phyloP scores from a whole-genome alignment of 257 asterid species.

The Solanum gracilifrons region DNA sequence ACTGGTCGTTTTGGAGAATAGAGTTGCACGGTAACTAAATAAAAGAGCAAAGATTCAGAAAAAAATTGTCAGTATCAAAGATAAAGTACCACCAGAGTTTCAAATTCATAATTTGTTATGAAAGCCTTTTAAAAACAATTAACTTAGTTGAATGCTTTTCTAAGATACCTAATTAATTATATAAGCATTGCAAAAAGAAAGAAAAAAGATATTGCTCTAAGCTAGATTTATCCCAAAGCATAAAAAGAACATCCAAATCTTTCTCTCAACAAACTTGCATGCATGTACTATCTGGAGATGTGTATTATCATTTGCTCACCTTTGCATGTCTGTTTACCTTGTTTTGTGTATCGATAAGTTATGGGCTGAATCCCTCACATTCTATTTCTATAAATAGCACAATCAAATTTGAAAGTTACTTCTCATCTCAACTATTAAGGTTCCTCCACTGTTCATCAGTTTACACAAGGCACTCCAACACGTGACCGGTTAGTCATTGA shows the following conservation, averaged over 20 bases:
- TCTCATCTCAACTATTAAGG: neutral
- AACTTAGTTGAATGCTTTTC: neutral
- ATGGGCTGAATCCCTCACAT: neutral
- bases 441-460: neutral
- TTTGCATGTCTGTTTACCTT: neutral
- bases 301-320: neutral
- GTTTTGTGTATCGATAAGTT: neutral
- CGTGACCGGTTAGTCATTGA: neutral
- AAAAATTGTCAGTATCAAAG: neutral
- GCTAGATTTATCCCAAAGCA: neutral
- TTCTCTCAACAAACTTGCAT: neutral
- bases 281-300: neutral
- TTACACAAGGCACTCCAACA: neutral
- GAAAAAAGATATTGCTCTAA: neutral
- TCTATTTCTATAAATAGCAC: neutral
- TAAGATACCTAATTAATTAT: neutral
- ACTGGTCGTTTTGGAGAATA: conserved; percentile 83
- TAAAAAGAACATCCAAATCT: neutral
- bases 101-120: neutral
- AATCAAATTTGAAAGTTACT: neutral
- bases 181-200: neutral
- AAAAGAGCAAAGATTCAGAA: neutral
- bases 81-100: neutral
- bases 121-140: neutral
- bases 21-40: conserved; percentile 57